Conservation (phyloP, 108 stramenopile species). For the Cyclotella cryptica region DNA sequence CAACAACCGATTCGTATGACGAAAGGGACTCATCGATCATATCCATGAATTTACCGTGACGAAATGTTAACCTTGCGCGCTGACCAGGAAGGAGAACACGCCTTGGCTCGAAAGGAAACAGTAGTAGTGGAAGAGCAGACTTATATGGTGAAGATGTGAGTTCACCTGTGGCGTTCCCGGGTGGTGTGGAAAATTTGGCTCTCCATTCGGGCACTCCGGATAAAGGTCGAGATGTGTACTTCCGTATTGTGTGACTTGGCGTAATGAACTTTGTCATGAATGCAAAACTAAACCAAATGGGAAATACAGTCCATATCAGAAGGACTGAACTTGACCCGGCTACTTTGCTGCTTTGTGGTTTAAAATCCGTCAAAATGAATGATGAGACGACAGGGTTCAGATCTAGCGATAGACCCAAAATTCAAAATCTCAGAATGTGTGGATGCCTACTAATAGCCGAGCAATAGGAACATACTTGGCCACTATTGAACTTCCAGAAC, state of each 20-base stretch:
- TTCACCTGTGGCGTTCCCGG: neutral
- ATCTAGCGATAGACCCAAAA: neutral
- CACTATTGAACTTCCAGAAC: constrained; percentile 13
- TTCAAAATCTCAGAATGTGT: neutral
- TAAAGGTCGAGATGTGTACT: neutral
- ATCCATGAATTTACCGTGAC: constrained; percentile 51
- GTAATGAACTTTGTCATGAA: neutral
- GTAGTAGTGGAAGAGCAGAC: constrained; percentile 29
- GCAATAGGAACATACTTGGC: neutral
- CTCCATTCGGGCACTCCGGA: constrained; percentile 43
- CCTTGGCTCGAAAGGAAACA: constrained; percentile 38
- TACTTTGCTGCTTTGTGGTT: neutral
- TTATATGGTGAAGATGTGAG: neutral
- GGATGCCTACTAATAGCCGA: constrained; percentile 7
- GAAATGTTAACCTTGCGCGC: constrained; percentile 35
- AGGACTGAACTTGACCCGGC: neutral
- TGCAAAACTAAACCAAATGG: neutral
- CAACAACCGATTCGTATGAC: constrained; percentile 39
- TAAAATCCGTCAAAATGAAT: neutral
- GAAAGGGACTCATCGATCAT: constrained; percentile 48
- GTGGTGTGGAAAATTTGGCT: constrained; percentile 27
- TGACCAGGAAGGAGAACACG: constrained; percentile 45
- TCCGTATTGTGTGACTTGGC: neutral
- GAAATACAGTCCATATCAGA: neutral
- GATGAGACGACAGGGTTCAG: neutral